These are phyloP conservation scores for Vicia villosa DNA, from an alignment of 306 rosid genomes.

Conservation along the genomic window DNA sequence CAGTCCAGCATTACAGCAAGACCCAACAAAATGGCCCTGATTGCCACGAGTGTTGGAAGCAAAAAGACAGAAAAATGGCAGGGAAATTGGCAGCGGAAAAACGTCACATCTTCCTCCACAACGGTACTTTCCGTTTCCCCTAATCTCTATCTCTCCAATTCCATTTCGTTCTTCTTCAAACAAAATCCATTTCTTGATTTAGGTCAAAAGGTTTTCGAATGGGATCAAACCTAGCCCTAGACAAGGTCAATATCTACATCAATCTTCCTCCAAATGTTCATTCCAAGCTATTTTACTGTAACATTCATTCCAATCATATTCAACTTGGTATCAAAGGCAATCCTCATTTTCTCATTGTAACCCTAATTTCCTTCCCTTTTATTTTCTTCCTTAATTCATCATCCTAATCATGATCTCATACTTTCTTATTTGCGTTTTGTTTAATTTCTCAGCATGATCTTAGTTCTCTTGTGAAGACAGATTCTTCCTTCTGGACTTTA, in stretches of 20 bases:
- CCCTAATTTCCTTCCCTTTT: not conserved
- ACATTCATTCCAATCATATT: too few relatives aligned
- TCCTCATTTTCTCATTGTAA: not conserved
- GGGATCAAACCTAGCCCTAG: slow-evolving; percentile 99
- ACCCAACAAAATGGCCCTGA: too few relatives aligned
- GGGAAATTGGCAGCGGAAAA: slow-evolving; percentile 95
- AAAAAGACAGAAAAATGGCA: slow-evolving; percentile 60
- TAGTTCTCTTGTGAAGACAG: too few relatives aligned
- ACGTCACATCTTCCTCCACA: slow-evolving; percentile 77
- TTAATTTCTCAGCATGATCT: too few relatives aligned
- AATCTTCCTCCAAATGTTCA: slow-evolving; percentile 56
- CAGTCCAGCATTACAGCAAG: too few relatives aligned
- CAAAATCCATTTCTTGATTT: slow-evolving; percentile 3
- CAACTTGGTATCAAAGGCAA: too few relatives aligned
- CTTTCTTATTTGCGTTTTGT: not conserved
- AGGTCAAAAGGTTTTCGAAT: slow-evolving; percentile 90
- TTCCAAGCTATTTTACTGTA: too few relatives aligned
- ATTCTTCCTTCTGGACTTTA: too few relatives aligned
- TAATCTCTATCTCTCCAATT: not conserved
- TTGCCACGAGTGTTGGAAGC: too few relatives aligned
- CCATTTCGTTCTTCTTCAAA: too few relatives aligned
- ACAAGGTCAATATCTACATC: slow-evolving; percentile 85
- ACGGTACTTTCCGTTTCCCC: slow-evolving; percentile 48
- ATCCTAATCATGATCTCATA: not conserved
- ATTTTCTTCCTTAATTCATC: too few relatives aligned